A percentile compares a stretch with the other conserved stretches of the same genome.
These are phyloP conservation scores for Lactarius evosmus DNA, from an alignment of 768 basidiomycete species.

Conservation along the genomic window DNA sequence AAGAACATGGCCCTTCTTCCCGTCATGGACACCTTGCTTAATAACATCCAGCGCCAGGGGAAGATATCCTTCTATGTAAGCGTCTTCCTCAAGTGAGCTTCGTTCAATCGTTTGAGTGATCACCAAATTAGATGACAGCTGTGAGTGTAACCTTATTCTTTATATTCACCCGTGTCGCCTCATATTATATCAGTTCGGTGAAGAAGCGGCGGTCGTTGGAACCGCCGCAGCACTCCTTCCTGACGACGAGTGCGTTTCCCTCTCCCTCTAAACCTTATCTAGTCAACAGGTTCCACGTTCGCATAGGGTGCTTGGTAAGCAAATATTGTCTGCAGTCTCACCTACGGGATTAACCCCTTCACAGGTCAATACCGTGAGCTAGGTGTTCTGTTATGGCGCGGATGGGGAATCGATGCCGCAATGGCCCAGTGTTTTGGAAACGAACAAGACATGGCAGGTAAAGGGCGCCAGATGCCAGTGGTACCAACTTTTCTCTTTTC, in stretches of 20 bases:
- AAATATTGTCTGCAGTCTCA: not conserved
- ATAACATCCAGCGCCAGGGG: slow-evolving; percentile 91
- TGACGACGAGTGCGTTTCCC: slow-evolving; percentile 73
- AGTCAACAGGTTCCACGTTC: not conserved
- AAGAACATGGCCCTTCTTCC: slow-evolving; percentile 79
- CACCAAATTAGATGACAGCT: slow-evolving; percentile 64
- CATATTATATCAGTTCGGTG: slow-evolving; percentile 59
- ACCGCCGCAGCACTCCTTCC: slow-evolving; percentile 79
- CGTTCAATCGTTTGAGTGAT: slow-evolving; percentile 5
- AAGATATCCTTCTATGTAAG: slow-evolving; percentile 88
- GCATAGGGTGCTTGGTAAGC: slow-evolving; percentile 67
- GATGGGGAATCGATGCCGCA: slow-evolving; percentile 69
- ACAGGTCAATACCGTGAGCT: slow-evolving; percentile 90
- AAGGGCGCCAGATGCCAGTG: slow-evolving; percentile 93
- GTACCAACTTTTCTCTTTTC: slow-evolving; percentile 41
- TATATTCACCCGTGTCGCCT: not conserved
- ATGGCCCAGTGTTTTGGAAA: slow-evolving; percentile 95
- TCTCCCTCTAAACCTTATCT: slow-evolving; percentile 2
- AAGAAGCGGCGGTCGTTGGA: slow-evolving; percentile 88
- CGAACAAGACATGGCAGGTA: slow-evolving; percentile 70
- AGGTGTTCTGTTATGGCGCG: slow-evolving; percentile 88
- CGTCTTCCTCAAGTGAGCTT: slow-evolving; percentile 17
- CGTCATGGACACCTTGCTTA: slow-evolving; percentile 80
- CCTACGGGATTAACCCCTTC: slow-evolving; percentile 10
- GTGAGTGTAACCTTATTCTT: slow-evolving; percentile 44